phyloP scores from a whole-genome alignment of 805 yeast species.

The Suhomyces xylopsoci region DNA sequence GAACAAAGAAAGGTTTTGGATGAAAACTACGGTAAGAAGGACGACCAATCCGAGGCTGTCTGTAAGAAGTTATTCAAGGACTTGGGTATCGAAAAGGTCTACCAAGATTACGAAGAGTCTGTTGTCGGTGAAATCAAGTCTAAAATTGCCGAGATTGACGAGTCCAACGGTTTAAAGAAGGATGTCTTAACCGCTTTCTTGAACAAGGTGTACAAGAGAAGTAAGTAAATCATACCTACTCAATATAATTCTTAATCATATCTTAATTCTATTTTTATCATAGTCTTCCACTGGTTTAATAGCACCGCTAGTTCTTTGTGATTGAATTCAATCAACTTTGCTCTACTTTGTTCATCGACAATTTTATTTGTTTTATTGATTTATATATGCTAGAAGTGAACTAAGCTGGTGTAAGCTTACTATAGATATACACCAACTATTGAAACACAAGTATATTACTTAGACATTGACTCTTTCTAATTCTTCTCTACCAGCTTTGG shows the following conservation, averaged over 20 bases:
- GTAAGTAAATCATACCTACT: constrained; percentile 49
- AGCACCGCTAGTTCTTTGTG: not conserved
- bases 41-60: constrained; percentile 59
- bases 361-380: not conserved
- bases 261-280: not conserved
- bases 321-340: not conserved
- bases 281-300: not conserved
- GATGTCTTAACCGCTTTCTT: constrained; percentile 83
- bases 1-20: constrained; percentile 84
- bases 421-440: not conserved
- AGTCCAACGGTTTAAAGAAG: constrained; percentile 87
- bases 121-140: constrained; percentile 60
- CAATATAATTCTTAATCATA: not conserved
- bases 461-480: constrained; percentile 60
- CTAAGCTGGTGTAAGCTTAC: not conserved
- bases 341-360: not conserved
- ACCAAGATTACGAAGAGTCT: constrained; percentile 79
- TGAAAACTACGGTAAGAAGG: constrained; percentile 85
- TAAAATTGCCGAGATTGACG: constrained; percentile 74
- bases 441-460: not conserved
- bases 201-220: constrained; percentile 89
- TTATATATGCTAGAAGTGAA: constrained; percentile 4
- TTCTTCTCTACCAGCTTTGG: constrained; percentile 97
- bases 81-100: constrained; percentile 65
- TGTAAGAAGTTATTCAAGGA: constrained; percentile 75